Conservation (phyloP, 305 asterid species). For the Fraxinus nigra region DNA sequence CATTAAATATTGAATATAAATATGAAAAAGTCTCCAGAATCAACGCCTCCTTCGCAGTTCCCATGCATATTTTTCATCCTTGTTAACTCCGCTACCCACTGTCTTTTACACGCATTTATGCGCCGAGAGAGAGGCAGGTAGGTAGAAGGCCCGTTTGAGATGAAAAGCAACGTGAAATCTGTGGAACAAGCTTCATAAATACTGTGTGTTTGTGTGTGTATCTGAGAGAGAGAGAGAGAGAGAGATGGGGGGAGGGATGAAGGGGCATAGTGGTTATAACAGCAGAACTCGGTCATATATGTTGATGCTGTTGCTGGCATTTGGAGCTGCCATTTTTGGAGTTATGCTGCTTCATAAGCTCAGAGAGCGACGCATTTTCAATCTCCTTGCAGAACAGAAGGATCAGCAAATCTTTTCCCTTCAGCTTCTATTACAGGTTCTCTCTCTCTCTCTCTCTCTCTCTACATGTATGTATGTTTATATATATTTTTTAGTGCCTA, state of each 20-base stretch:
- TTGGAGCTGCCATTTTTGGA: slow-evolving; percentile 55
- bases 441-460: not conserved
- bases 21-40: slow-evolving; percentile 6
- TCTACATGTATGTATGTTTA: not conserved
- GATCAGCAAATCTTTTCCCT: slow-evolving; percentile 47
- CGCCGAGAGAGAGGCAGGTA: slow-evolving; percentile 34
- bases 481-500: not conserved
- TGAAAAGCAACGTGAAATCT: slow-evolving; percentile 45
- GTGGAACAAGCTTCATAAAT: slow-evolving; percentile 16
- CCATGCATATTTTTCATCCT: slow-evolving; percentile 22
- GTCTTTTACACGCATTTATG: slow-evolving; percentile 11
- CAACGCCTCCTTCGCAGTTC: slow-evolving; percentile 17
- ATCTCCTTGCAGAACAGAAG: slow-evolving; percentile 43
- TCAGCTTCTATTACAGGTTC: slow-evolving; percentile 61
- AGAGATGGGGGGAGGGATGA: slow-evolving; percentile 14
- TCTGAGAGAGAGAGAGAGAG: slow-evolving; percentile 16
- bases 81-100: slow-evolving; percentile 30
- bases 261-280: slow-evolving; percentile 37
- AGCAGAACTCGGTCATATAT: slow-evolving; percentile 25
- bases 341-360: slow-evolving; percentile 51
- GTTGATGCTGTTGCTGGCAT: slow-evolving; percentile 44
- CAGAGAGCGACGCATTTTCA: slow-evolving; percentile 46
- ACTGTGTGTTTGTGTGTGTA: not conserved
- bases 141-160: slow-evolving; percentile 44
- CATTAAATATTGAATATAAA: not conserved